Conservation (phyloP, 2,329 filamentous ascomycete species). For the Chrysoporthe cubensis region DNA sequence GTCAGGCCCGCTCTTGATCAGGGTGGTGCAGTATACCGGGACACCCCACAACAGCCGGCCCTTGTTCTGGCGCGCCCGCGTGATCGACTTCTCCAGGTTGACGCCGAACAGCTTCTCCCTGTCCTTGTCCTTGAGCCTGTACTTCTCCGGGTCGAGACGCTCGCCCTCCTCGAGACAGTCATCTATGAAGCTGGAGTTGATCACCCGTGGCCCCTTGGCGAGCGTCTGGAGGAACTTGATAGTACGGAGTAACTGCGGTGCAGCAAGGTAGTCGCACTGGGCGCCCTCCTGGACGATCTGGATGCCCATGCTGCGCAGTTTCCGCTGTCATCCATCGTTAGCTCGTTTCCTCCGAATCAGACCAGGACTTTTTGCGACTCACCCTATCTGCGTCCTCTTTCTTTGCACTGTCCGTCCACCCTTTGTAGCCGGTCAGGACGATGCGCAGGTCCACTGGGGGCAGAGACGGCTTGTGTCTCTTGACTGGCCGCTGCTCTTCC, state of each 20-base stretch:
- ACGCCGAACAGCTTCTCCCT: conserved; percentile 75
- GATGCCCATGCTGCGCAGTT: conserved; percentile 82
- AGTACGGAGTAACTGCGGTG: conserved; percentile 84
- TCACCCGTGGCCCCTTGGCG: conserved; percentile 76
- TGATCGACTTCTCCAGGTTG: conserved; percentile 68
- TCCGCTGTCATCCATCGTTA: conserved; percentile 59
- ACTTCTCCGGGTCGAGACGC: conserved; percentile 66
- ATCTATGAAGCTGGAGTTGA: conserved; percentile 80
- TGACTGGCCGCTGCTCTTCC: conserved; percentile 56
- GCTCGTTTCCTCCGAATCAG: conserved; percentile 27
- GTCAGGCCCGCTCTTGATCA: conserved; percentile 78
- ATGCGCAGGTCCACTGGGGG: conserved; percentile 74
- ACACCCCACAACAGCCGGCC: conserved; percentile 75
- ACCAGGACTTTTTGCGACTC: conserved; percentile 40
- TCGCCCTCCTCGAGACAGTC: conserved; percentile 71
- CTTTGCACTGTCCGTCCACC: conserved; percentile 74
- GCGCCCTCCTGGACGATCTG: conserved; percentile 75
- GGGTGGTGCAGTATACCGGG: conserved; percentile 82
- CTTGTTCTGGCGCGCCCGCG: conserved; percentile 74
- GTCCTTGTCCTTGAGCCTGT: conserved; percentile 70
- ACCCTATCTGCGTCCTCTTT: conserved; percentile 83
- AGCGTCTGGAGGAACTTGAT: conserved; percentile 91
- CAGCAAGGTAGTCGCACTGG: conserved; percentile 83
- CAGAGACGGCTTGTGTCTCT: conserved; percentile 64
- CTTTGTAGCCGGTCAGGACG: conserved; percentile 80